phyloP scores from a whole-genome alignment of 2,329 filamentous ascomycete species.

The Orbilia ellipsospora region DNA sequence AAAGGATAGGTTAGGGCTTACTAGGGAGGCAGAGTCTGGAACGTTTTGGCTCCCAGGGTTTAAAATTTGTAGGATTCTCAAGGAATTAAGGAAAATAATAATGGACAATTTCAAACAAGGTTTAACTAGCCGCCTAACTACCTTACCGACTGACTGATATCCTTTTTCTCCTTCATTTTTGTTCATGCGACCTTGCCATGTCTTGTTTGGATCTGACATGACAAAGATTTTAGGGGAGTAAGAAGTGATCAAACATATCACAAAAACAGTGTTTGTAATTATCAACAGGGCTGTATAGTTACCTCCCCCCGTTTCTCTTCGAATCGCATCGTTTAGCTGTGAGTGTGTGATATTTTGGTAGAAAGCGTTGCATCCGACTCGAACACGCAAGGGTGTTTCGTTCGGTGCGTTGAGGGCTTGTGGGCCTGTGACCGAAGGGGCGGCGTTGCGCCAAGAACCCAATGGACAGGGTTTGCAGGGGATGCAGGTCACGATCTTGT shows the following conservation, averaged over 20 bases:
- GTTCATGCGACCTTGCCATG: too few relatives aligned
- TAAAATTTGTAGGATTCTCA: constrained; percentile 18
- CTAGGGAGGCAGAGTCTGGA: neutral
- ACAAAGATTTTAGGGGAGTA: constrained; percentile 21
- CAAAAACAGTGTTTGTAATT: neutral
- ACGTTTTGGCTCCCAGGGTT: neutral
- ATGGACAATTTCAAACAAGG: too few relatives aligned
- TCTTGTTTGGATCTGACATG: too few relatives aligned
- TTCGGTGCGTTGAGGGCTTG: constrained; percentile 3
- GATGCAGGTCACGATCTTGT: constrained; percentile 36
- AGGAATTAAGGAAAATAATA: neutral
- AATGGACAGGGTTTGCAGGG: constrained; percentile 51
- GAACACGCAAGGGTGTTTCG: constrained; percentile 19
- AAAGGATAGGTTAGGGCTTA: neutral
- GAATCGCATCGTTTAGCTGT: neutral
- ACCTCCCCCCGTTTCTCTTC: neutral
- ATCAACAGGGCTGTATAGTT: neutral
- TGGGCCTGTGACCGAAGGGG: constrained; percentile 12
- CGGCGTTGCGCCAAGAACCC: constrained; percentile 48
- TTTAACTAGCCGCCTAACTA: too few relatives aligned
- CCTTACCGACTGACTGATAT: too few relatives aligned
- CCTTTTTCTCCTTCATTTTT: too few relatives aligned
- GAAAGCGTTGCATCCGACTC: constrained; percentile 44
- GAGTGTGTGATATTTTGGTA: constrained; percentile 19
- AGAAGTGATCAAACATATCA: constrained; percentile 5